These are phyloP conservation scores for Fusarium albosuccineum DNA, from an alignment of 2,329 filamentous ascomycete species.

Conservation along the genomic window DNA sequence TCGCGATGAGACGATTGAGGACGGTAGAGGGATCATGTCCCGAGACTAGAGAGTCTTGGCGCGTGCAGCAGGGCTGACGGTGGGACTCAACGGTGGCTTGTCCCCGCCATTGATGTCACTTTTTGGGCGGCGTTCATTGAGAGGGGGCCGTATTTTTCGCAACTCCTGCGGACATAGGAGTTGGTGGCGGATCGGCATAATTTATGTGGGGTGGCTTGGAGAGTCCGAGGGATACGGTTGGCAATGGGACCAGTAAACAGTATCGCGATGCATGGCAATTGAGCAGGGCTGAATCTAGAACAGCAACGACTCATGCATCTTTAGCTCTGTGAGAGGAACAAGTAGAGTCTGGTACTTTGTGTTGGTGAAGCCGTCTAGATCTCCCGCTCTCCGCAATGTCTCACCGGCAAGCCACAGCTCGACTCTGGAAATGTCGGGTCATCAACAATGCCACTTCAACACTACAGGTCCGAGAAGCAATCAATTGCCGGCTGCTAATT, in stretches of 20 bases:
- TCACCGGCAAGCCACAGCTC: not conserved
- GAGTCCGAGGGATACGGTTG: conserved; percentile 4
- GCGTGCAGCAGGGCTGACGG: too few species aligned
- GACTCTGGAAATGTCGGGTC: too few species aligned
- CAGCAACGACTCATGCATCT: too few species aligned
- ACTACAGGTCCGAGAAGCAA: not conserved
- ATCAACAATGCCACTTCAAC: not conserved
- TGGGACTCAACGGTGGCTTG: not conserved
- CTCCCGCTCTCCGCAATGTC: too few species aligned
- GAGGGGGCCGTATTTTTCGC: conserved; percentile 33
- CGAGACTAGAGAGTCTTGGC: conserved; percentile 27
- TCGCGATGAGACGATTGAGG: not conserved
- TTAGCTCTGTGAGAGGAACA: too few species aligned
- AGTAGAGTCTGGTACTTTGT: too few species aligned
- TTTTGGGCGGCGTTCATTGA: not conserved
- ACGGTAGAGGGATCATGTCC: conserved; percentile 29
- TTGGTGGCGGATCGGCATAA: not conserved
- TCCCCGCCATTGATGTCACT: conserved; percentile 14
- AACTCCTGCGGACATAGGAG: not conserved
- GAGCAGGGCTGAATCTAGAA: too few species aligned
- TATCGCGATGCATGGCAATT: too few species aligned
- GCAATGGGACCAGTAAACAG: too few species aligned
- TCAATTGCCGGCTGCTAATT: not conserved
- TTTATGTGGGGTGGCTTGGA: not conserved
- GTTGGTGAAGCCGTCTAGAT: too few species aligned